Evolutionary conservation across 495 filamentous ascomycete species (phyloP), one percentile per base, ranked within the genome.

Genomic region (Parachaetomium inaequale): DNA sequence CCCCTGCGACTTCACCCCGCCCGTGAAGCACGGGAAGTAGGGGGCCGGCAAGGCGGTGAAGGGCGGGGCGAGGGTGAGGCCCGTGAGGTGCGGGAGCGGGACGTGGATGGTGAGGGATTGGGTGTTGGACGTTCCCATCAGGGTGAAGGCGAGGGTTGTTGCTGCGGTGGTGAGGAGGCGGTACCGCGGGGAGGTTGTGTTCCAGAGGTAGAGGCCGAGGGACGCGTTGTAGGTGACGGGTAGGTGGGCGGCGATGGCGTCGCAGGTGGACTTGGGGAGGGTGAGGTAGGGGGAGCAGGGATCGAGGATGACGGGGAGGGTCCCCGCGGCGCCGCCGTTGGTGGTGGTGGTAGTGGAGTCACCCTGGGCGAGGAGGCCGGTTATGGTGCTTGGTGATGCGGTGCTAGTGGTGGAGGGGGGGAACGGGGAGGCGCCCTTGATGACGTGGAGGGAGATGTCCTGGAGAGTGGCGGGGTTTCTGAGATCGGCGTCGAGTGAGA

Each of bases 151-250:
- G 42, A 64, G 47, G 7, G 40, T 15, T 1, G 56, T 45, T 2
- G 62, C 25, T 3, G 40, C 45, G 14, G 46, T 15, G 40, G 50
- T 31, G 31, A 64, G 31, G 19, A 3, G 40, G 2, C n/a, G 11
- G 55, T 55, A 64, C 4, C 29, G 29, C 15, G 62, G 56, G 10
- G 46, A 45, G 21, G 49, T 12, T 38, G 42, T 42, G 49, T 64
- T 45, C 56, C 62, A 59, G 21, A 59, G 25, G 31, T 49, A 63
- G 26, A 63, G 55, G 36, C 43, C 47, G 4, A 63, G 46, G 12
- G 23, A 43, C 4, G 23, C 23, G 26, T 63, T 49, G 34, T 50
- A 53, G 5, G 10, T 7, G 25, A 63, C 40, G 7, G 61, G 61
- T 32, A 63, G 61, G 43, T 58, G 45, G 11, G 45, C 15, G 14